phyloP scores from a whole-genome alignment of 345 rosid genomes.

The Nephelium lappaceum region DNA sequence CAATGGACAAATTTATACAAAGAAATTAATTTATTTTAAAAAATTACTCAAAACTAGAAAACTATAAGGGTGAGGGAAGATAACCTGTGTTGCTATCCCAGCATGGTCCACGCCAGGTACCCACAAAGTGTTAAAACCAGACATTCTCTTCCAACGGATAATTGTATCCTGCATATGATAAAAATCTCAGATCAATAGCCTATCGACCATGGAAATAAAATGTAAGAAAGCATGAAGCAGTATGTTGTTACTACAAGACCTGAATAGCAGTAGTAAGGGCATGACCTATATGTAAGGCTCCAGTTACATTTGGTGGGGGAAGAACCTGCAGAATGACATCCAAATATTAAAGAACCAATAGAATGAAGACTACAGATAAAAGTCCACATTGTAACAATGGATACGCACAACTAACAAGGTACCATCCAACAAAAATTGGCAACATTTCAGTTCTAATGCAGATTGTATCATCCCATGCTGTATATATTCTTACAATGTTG shows the following conservation, averaged over 20 bases:
- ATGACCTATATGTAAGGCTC: conserved; percentile 95
- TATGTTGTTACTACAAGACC: conserved; percentile 44
- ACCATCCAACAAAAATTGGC: background rate
- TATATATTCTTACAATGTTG: background rate
- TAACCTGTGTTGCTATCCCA: conserved; percentile 98
- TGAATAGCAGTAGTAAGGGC: conserved; percentile 86
- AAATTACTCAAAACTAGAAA: background rate
- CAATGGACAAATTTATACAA: background rate
- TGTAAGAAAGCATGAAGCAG: conserved; percentile 10
- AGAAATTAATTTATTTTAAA: background rate
- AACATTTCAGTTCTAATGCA: background rate
- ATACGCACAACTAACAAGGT: background rate
- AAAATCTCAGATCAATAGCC: conserved; percentile 7
- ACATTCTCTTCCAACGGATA: conserved; percentile 95
- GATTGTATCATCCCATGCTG: background rate
- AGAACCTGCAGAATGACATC: conserved; percentile 60
- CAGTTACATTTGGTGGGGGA: conserved; percentile 99
- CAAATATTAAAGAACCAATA: conserved; percentile 8
- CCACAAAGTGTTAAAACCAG: conserved; percentile 92
- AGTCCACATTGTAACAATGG: background rate
- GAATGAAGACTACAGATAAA: background rate
- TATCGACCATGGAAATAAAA: conserved; percentile 2
- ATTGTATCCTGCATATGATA: conserved; percentile 67
- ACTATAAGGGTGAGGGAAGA: background rate
- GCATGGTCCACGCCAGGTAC: conserved; percentile 98